Conservation (phyloP, 805 yeast species). For the Tetrapisispora arboricola region DNA sequence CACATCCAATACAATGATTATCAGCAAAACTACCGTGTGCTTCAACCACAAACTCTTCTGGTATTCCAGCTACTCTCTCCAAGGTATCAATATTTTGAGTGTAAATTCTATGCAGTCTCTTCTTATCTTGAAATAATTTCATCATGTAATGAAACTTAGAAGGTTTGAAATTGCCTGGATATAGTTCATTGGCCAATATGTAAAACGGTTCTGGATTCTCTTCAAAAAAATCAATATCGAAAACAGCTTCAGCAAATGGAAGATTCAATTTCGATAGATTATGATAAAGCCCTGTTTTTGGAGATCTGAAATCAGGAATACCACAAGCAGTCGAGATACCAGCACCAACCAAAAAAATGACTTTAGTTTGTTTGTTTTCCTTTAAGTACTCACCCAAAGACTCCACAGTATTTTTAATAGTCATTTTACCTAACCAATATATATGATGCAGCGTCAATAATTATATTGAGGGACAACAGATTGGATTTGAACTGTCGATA, state of each 20-base stretch:
- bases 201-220: slow-evolving; percentile 77
- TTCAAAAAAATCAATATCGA: slow-evolving; percentile 74
- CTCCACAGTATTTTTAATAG: background rate
- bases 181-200: slow-evolving; percentile 70
- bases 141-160: slow-evolving; percentile 73
- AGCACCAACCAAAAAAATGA: slow-evolving; percentile 76
- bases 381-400: slow-evolving; percentile 6
- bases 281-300: slow-evolving; percentile 78
- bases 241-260: slow-evolving; percentile 93
- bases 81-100: slow-evolving; percentile 92
- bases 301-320: slow-evolving; percentile 90
- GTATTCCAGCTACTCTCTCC: slow-evolving; percentile 75
- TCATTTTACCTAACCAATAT: slow-evolving; percentile 1
- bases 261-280: slow-evolving; percentile 62
- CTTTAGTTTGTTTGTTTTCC: slow-evolving; percentile 28
- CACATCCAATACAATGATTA: slow-evolving; percentile 77
- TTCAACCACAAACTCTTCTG: slow-evolving; percentile 56
- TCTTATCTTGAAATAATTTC: slow-evolving; percentile 54
- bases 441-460: no score
- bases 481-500: no score
- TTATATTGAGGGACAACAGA: no score
- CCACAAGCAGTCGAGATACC: slow-evolving; percentile 92
- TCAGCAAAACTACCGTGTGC: slow-evolving; percentile 92
- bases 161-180: slow-evolving; percentile 81
- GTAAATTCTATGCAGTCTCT: slow-evolving; percentile 56